Base-by-base conservation (phyloP, 192 early-diverging fungal species). In the Piromyces finnis region DNA sequence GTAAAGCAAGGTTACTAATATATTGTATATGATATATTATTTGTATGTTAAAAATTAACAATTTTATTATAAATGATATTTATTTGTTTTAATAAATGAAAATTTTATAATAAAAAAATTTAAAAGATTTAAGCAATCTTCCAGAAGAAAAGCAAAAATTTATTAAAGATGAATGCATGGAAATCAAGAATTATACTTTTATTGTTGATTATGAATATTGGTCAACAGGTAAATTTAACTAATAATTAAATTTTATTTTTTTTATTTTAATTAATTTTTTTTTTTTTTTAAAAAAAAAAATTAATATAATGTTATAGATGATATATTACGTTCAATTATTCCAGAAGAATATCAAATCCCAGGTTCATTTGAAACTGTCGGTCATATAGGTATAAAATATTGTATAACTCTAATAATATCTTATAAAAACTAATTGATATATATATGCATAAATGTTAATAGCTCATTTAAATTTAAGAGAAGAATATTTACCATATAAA, bases 381-480 rank as follows among this genome's bases (percentile, higher is more conserved):
- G 95, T 9, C 97, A 99, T 85, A 98, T 99, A 82, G 96, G 92
- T 92, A 84, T 77, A 12, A 17, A 78, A 30, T n/a, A 32, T 17
- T 29, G 6, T 6, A n/a, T n/a, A n/a, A n/a, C n/a, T n/a, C n/a
- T n/a, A n/a, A n/a, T n/a, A n/a, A n/a, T n/a, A n/a, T n/a, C n/a
- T n/a, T n/a, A n/a, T n/a, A n/a, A n/a, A n/a, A n/a, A n/a, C n/a
- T n/a, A n/a, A n/a, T n/a, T n/a, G n/a, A n/a, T n/a, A n/a, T n/a
- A n/a, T n/a, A n/a, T n/a, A n/a, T n/a, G n/a, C n/a, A n/a, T n/a
- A n/a, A n/a, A n/a, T n/a, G n/a, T n/a, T n/a, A n/a, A n/a, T n/a
- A 93, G 94, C 97, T 3, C 98, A 99, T 82, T 91, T 99, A 89
- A 99, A 99, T 84, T 83, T 99, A 78, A 92, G 96, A 77, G 94